phyloP scores from a whole-genome alignment of 2,329 filamentous ascomycete species.

The Phyllosticta capitalensis region DNA sequence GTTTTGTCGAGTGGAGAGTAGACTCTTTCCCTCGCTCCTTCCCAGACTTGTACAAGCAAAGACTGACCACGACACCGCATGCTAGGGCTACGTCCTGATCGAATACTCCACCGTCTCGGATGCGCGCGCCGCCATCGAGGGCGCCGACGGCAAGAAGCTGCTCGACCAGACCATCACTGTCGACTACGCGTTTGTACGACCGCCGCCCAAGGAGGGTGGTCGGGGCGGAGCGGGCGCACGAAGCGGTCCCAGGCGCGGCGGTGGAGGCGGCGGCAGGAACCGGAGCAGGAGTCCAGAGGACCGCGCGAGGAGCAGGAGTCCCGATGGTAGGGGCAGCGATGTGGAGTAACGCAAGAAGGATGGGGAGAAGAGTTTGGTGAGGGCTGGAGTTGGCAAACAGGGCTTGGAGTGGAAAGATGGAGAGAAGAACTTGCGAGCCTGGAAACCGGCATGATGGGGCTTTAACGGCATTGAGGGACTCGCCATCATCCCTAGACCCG shows the following conservation, averaged over 20 bases:
- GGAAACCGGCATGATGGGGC: no score
- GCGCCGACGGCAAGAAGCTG: constrained; percentile 65
- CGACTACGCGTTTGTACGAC: constrained; percentile 78
- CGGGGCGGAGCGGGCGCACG: constrained; percentile 24
- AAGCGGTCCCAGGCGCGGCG: constrained; percentile 21
- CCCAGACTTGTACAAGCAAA: no score
- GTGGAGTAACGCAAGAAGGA: not conserved
- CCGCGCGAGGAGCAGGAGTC: constrained; percentile 16
- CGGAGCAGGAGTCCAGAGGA: constrained; percentile 37
- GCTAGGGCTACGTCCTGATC: constrained; percentile 72
- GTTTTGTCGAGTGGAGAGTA: no score
- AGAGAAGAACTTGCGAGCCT: no score
- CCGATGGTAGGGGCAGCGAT: constrained; percentile 8
- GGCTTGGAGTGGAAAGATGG: not conserved
- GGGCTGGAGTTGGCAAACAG: not conserved
- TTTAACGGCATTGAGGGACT: no score
- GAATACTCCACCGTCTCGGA: constrained; percentile 74
- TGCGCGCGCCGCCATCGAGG: constrained; percentile 72
- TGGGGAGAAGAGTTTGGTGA: not conserved
- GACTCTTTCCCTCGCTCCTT: not conserved
- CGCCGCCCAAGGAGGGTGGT: constrained; percentile 44
- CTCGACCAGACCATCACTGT: constrained; percentile 73
- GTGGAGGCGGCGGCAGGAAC: constrained; percentile 19
- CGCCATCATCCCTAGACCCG: no score
- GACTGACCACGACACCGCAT: not conserved